Base-by-base conservation (phyloP, 768 basidiomycete species). In the Xerocomellus intermedius region DNA sequence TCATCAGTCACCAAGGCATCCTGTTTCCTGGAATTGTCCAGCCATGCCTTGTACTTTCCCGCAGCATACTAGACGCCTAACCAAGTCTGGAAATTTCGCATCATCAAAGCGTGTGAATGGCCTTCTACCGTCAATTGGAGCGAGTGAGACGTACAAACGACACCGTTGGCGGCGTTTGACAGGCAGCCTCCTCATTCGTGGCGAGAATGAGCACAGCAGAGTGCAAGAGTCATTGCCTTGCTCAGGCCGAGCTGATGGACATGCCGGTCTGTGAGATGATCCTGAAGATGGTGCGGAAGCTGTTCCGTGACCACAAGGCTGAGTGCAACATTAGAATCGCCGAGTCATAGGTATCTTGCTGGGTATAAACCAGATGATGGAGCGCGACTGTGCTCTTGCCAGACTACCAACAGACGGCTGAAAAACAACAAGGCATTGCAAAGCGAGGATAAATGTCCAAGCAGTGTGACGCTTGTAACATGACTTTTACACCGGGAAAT, bases 81-180 rank as follows among this genome's bases (percentile, higher is more conserved):
- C n/a, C 58, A 26, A 22, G 10, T 22, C 32, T 10, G 13, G 43
- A 42, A 43, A 26, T 6, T 6, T 32, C 8, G 22, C 7, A 17
- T 24, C 32, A 61, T 48, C 36, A 35, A 54, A 41, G 35, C 44
- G 52, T 49, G 41, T 54, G 50, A 37, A 50, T 17, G 32, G 16
- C 28, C n/a, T 21, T 38, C 37, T 26, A 21, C 17, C 26, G 26
- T 42, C 37, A 38, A 28, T 17, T 30, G 30, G 28, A 42, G n/a
- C 10, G 45, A 36, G 19, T 16, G 0, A 30, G 16, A 38, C 37
- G 4, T 36, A 48, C 21, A 32, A 14, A n/a, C 4, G n/a, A 38
- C 14, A 28, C 2, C 8, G n/a, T n/a, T 30, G 19, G 7, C 19
- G 8, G 39, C 32, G 7, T 36, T 19, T 24, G 7, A 38, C n/a